A percentile compares a stretch with the other conserved stretches of the same genome.
Conservation (phyloP, 1,139 yeast species). For the Pichia sp. region DNA sequence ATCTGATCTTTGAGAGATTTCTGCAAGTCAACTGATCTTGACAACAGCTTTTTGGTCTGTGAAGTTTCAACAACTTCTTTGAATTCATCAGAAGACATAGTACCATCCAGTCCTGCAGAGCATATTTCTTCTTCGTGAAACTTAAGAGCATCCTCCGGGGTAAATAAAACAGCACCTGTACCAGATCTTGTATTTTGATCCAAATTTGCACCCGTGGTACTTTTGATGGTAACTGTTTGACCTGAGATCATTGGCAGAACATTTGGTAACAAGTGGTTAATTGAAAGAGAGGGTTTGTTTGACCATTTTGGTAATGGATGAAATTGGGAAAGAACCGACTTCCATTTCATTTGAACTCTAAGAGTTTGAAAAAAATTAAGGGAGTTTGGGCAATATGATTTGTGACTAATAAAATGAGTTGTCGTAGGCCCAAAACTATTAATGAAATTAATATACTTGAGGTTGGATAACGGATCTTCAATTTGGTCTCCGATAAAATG, state of each 20-base stretch:
- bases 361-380: constrained; percentile 54
- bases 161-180: constrained; percentile 1
- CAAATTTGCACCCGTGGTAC: constrained; percentile 11
- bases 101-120: constrained; percentile 16
- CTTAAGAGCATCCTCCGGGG: constrained; percentile 16
- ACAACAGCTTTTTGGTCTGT: constrained; percentile 1
- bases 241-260: constrained; percentile 26
- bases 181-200: constrained; percentile 10
- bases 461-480: constrained; percentile 29
- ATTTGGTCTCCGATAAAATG: constrained; percentile 72
- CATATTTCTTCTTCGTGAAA: constrained; percentile 38
- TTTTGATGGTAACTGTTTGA: constrained; percentile 18
- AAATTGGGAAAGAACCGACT: constrained; percentile 40
- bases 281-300: constrained; percentile 8
- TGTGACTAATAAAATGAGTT: constrained; percentile 65
- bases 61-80: constrained; percentile 5
- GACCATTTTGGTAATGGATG: constrained; percentile 30
- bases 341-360: constrained; percentile 47
- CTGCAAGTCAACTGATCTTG: constrained; percentile 7
- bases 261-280: constrained; percentile 11
- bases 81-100: constrained; percentile 11
- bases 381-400: constrained; percentile 52
- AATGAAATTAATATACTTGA: constrained; percentile 39
- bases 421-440: constrained; percentile 43
- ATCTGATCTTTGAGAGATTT: constrained; percentile 43